Percentiles rank a stretch among this genome's conserved stretches.
phyloP scores from a whole-genome alignment of 176 grass and related monocot genomes.

The Poa annua region DNA sequence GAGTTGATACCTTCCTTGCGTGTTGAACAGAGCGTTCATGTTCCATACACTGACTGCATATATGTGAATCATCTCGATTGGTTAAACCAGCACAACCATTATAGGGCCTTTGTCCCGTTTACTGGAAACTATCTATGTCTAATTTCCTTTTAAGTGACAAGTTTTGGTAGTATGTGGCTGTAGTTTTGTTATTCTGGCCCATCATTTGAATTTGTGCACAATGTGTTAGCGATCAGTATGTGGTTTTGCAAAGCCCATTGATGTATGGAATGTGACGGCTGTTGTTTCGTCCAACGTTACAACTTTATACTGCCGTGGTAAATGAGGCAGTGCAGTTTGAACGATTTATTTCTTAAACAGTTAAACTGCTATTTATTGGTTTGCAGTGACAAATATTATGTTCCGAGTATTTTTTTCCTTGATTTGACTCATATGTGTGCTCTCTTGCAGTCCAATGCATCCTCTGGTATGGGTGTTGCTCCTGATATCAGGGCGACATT shows the following conservation, averaged over 20 bases:
- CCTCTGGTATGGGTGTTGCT: conserved; percentile 80
- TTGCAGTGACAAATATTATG: background rate
- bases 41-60: background rate
- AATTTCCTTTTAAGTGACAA: background rate
- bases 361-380: background rate
- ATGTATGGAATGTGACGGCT: background rate
- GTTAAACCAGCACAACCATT: background rate
- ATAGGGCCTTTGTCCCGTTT: background rate
- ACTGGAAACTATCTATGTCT: background rate
- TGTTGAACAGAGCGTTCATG: background rate
- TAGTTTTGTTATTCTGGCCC: background rate
- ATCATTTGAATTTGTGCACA: background rate
- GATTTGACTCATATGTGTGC: background rate
- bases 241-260: background rate
- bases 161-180: conserved; percentile 4
- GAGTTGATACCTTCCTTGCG: background rate
- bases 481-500: conserved; percentile 73
- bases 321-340: background rate
- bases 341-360: background rate
- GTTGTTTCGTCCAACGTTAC: background rate
- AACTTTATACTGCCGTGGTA: background rate
- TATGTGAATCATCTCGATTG: background rate
- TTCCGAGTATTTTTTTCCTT: background rate
- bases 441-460: conserved; percentile 76
- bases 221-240: background rate